Evolutionary conservation across 208 protist species (phyloP).

Genomic region (Leishmania arabica): DNA sequence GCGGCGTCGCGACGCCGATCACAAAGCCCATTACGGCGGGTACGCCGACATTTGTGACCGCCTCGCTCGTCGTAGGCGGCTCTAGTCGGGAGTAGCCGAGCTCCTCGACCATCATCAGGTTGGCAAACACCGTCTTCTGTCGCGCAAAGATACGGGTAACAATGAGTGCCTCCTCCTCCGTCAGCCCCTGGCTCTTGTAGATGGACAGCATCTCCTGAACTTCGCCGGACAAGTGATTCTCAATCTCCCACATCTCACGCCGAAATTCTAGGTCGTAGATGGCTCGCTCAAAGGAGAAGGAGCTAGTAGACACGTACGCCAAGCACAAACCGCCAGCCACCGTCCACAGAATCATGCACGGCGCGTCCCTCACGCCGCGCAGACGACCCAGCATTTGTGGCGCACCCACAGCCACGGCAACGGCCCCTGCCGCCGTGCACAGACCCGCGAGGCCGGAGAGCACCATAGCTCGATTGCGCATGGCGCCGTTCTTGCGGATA

Average conservation of each 20-base stretch:
- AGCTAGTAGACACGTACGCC: conserved; percentile 51
- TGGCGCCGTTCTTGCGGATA: conserved; percentile 78
- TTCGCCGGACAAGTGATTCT: conserved; percentile 92
- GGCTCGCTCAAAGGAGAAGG: conserved; percentile 61
- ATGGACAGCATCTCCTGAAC: conserved; percentile 93
- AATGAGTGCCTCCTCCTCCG: conserved; percentile 80
- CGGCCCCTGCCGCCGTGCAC: conserved; percentile 45
- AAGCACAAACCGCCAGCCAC: conserved; percentile 43
- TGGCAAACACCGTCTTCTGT: conserved; percentile 86
- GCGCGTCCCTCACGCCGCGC: conserved; percentile 15
- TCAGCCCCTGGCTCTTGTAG: conserved; percentile 91
- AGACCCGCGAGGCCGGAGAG: conserved; percentile 58
- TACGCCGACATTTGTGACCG: conserved; percentile 55
- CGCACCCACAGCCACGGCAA: conserved; percentile 29
- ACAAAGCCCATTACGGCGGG: conserved; percentile 65
- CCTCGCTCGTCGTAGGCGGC: conserved; percentile 67
- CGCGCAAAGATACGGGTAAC: conserved; percentile 90
- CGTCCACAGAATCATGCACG: conserved; percentile 40
- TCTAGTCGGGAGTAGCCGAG: conserved; percentile 90
- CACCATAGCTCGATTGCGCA: conserved; percentile 78
- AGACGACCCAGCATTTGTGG: conserved; percentile 12
- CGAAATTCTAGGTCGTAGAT: conserved; percentile 88
- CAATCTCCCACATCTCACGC: conserved; percentile 94
- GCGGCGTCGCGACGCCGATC: conserved; percentile 36
- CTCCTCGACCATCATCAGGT: conserved; percentile 96